A percentile compares a stretch with the other conserved stretches of the same genome.
phyloP scores from a whole-genome alignment of 331 rosid genomes.

The Spiraea crenata region DNA sequence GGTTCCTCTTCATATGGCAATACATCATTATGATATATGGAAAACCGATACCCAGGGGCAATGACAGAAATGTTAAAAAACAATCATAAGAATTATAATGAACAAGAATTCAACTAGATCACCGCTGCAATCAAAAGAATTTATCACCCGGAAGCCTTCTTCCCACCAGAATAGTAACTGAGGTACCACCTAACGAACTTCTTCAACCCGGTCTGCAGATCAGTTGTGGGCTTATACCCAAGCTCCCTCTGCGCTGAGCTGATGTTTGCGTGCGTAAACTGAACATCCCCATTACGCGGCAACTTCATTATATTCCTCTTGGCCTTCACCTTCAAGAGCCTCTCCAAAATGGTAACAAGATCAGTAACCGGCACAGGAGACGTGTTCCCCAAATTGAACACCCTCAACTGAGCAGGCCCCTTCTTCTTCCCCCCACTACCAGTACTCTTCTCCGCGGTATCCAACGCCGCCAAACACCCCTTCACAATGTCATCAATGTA shows the following conservation, averaged over 20 bases:
- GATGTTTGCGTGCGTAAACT: slow-evolving; percentile 84
- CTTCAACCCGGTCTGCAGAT: slow-evolving; percentile 84
- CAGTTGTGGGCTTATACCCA: slow-evolving; percentile 83
- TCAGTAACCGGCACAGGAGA: slow-evolving; percentile 61
- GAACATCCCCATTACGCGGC: slow-evolving; percentile 92
- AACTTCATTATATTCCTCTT: slow-evolving; percentile 62
- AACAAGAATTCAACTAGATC: slow-evolving; percentile 55
- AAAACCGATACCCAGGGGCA: slow-evolving; percentile 41
- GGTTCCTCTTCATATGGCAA: slow-evolving; percentile 49
- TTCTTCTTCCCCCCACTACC: slow-evolving; percentile 38
- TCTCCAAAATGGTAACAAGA: slow-evolving; percentile 75
- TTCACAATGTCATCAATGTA: slow-evolving; percentile 74
- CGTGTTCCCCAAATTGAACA: slow-evolving; percentile 40
- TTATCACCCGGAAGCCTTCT: slow-evolving; percentile 63
- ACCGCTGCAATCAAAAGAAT: slow-evolving; percentile 41
- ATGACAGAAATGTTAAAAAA: slow-evolving; percentile 47
- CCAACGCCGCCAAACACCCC: slow-evolving; percentile 69
- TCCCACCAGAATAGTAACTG: slow-evolving; percentile 71
- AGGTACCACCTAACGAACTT: slow-evolving; percentile 90
- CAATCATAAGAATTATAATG: slow-evolving; percentile 78
- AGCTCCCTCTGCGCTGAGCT: slow-evolving; percentile 87
- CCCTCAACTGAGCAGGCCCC: slow-evolving; percentile 39
- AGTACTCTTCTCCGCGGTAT: slow-evolving; percentile 60
- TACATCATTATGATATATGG: slow-evolving; percentile 50
- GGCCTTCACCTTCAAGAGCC: slow-evolving; percentile 70